Evolutionary conservation across 2,329 filamentous ascomycete species (phyloP), one percentile per base, ranked within the genome.

Genomic region (Ophiostoma tasmaniense): DNA sequence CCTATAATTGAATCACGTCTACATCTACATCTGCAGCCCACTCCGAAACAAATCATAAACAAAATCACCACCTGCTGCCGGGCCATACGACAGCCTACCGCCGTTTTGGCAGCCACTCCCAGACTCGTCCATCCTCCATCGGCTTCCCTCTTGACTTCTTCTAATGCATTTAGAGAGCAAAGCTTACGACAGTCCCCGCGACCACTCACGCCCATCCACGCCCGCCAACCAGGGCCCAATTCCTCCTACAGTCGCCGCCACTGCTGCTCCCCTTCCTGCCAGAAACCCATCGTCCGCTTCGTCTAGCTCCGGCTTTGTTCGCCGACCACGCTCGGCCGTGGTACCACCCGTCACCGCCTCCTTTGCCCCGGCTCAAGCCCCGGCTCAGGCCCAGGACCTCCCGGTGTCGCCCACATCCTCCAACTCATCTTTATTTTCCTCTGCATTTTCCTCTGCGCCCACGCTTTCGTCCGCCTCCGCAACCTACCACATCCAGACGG

Each of bases 151-250:
- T 33, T 5, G 5, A 33, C 33, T 2, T 33, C 3, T 33, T 33
- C 33, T 70, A 37, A 71, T 71, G 70, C 61, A 69, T 69, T 11
- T 67, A 52, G 62, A 69, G 50, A 71, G 39, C 66, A 50, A 67
- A 11, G 25, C 11, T 64, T 42, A 45, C 68, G 66, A 50, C 13
- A 52, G 22, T 37, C 59, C 65, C 39, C 14, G 22, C 22, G 55
- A 55, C 25, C 59, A 52, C 55, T n/a, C 65, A 14, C 30, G 22
- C 42, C 28, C 45, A 33, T 39, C 28, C 13, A 66, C 52, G 7
- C 33, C 59, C 30, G 55, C 61, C n/a, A 62, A 3, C 42, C 64
- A 8, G 35, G 30, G 33, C 30, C n/a, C n/a, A n/a, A n/a, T n/a
- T n/a, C n/a, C n/a, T n/a, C n/a, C n/a, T n/a, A n/a, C n/a, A n/a